Base-by-base conservation (phyloP, 2,329 filamentous ascomycete genomes). In the Thermoascus crustaceus region DNA sequence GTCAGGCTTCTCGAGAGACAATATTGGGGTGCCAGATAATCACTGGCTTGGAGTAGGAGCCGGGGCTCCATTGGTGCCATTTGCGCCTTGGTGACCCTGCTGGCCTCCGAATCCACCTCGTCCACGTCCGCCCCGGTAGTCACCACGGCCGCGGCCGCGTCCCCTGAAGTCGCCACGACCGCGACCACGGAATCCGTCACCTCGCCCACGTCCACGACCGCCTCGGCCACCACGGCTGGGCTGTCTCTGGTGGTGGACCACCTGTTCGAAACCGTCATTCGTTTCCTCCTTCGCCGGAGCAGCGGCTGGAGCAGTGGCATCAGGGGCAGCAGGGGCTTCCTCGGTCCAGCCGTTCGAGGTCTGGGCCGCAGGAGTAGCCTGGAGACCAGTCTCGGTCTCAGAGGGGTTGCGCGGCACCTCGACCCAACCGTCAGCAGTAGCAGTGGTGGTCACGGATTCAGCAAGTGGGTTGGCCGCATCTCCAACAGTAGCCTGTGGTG, bases 301-400 rank as follows among this genome's bases (percentile, higher is more conserved):
- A 19, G 58, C 46, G 23, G 58, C 58, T 37, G 57, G 59, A 40
- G 78, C 75, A 11, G 81, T 76, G 48, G 83, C 75, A 41, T 91
- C 84, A n/a, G n/a, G n/a, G 37, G 57, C 60, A 40, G 78, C 75
- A 11, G 81, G 76, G 48, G 83, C 75, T 41, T 91, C 84, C 51
- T 94, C 86, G 17, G 85, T 85, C 85, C 85, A 93, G 50, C 80
- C 86, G 54, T 82, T 78, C 19, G 70, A 69, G 50, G 72, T 71
- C 11, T 57, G 50, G 36, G 64, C 65, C 5, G 75, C 77, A 30
- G 78, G 74, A n/a, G 75, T 77, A 17, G 76, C 75, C 30, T 71
- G 64, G 26, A 76, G 57, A 23, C 76, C 77, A 23, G 72, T 76
- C 42, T 91, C 84, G 4, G 82, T 80, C 68, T 93, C 86, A 34